Percentiles rank a stretch among this genome's conserved stretches.
phyloP scores from a whole-genome alignment of 1,139 yeast genomes.

The Scheffersomyces lignicola region DNA sequence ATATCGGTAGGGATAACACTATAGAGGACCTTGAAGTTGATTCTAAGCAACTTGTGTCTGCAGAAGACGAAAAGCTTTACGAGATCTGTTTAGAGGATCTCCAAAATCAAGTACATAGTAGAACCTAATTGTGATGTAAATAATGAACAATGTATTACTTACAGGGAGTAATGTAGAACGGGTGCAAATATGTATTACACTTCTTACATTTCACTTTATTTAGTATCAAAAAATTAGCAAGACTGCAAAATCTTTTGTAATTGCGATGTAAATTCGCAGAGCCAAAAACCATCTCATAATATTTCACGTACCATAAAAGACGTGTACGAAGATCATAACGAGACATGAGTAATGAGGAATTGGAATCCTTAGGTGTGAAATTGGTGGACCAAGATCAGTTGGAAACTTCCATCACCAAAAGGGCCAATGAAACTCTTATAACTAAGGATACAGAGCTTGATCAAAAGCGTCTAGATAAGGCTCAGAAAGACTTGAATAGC shows the following conservation, averaged over 20 bases:
- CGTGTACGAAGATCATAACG: background rate
- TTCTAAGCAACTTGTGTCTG: conserved; percentile 19
- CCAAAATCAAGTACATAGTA: conserved; percentile 21
- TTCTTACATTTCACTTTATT: background rate
- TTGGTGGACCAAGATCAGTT: conserved; percentile 75
- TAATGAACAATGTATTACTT: background rate
- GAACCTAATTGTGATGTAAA: no score
- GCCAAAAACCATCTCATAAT: background rate
- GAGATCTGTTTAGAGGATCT: conserved; percentile 24
- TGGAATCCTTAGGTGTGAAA: conserved; percentile 34
- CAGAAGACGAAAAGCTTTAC: conserved; percentile 28
- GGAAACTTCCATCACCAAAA: conserved; percentile 66
- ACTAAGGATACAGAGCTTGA: conserved; percentile 73
- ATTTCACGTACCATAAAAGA: conserved; percentile 3
- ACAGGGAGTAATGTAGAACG: background rate
- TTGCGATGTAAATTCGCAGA: background rate
- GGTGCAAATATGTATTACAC: background rate
- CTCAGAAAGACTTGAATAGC: conserved; percentile 48
- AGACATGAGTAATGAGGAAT: conserved; percentile 11
- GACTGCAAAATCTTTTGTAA: background rate
- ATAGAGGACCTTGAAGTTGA: conserved; percentile 25
- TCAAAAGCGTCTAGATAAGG: conserved; percentile 66
- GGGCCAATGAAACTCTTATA: conserved; percentile 64
- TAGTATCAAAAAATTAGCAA: conserved; percentile 1
- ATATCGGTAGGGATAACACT: conserved; percentile 31